Evolutionary conservation across 331 rosid species (phyloP), one percentile per base, ranked within the genome.

Genomic region (Dryas integrifolia): DNA sequence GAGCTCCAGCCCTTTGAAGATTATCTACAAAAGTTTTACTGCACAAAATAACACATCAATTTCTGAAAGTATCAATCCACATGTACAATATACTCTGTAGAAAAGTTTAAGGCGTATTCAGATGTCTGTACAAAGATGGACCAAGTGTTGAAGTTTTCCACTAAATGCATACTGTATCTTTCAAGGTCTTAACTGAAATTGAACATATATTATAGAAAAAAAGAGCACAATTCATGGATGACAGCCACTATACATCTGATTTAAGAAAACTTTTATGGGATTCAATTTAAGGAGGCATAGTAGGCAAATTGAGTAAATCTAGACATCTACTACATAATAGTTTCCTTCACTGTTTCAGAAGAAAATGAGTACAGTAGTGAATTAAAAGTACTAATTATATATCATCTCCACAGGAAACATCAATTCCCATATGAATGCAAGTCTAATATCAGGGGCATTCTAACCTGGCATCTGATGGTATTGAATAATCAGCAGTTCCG

Each of bases 401-500:
- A 69, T 16, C 52, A 56, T 18, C 21, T 70, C 6, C 44, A 56
- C 41, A 56, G 18, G 41, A 69, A 0, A 51, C 64, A 55, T 72
- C 46, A 35, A 6, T 46, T 47, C 47, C 41, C 14, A 59, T 58
- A 30, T 3, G 11, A 47, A 44, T 35, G 50, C 30, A 48, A 24
- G 16, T 43, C 24, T 26, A 21, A 53, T 46, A 44, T 12, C 24
- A 14, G 39, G 67, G 65, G 50, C 45, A 62, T 64, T 61, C 88
- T 78, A 82, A 93, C 99, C 97, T 95, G 76, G 96, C 84, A 76
- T 81, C 83, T 53, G 93, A 70, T 69, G 99, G 97, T 76, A 95
- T 88, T 67, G 97, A 91, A 85, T 80, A 84, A 83, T 95, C 99
- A 16, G 66, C 86, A 52, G 87, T 88, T 82, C 99, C 99, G 76